Conservation (phyloP, 148 eudicot species). For the Camellia granthamiana region DNA sequence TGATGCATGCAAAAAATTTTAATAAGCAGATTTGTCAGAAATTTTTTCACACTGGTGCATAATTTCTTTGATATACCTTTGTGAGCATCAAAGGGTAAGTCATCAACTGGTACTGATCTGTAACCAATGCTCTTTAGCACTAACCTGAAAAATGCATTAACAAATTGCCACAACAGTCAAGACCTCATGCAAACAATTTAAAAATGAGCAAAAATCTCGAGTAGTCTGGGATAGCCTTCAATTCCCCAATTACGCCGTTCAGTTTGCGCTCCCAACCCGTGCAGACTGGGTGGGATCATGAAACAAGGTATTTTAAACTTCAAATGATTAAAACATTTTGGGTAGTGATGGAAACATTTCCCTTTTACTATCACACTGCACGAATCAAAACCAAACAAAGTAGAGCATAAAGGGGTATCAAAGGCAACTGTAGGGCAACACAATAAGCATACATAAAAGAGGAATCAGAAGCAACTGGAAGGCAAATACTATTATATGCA, state of each 20-base stretch:
- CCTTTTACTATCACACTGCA: neutral
- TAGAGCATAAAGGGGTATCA: neutral
- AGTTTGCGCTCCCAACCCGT: neutral
- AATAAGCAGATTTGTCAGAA: neutral
- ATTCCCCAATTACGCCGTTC: neutral
- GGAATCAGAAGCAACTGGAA: neutral
- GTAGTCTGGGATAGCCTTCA: neutral
- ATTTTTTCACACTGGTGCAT: neutral
- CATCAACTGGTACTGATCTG: conserved; percentile 87
- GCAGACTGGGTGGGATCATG: neutral
- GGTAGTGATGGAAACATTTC: neutral
- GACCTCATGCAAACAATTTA: conserved; percentile 3
- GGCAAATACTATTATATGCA: neutral
- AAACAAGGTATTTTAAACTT: neutral
- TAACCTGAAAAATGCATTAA: conserved; percentile 45
- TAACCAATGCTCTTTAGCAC: conserved; percentile 94
- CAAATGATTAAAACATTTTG: neutral
- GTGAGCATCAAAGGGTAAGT: conserved; percentile 68
- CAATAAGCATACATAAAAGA: neutral
- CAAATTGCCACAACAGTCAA: conserved; percentile 5
- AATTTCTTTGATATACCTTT: conserved; percentile 44
- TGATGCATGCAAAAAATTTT: neutral
- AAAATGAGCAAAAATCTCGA: neutral
- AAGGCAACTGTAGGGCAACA: neutral
- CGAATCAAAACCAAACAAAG: neutral